These are phyloP conservation scores for Castanopsis chinensis DNA, from an alignment of 306 rosid species.

Conservation along the genomic window DNA sequence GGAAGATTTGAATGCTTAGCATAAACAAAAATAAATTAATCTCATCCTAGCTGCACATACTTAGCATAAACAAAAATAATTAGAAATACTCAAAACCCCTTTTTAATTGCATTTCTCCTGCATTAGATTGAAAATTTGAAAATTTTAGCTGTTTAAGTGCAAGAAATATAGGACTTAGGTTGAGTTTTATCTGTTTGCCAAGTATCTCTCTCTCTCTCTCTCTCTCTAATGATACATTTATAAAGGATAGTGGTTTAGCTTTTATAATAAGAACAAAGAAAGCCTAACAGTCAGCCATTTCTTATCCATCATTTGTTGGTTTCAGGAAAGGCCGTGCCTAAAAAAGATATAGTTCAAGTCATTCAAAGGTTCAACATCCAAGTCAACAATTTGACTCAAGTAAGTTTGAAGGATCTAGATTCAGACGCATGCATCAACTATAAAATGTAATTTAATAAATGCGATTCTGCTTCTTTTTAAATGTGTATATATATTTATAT, in stretches of 20 bases:
- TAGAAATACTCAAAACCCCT: not conserved
- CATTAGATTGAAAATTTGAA: too few species aligned
- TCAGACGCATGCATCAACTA: too few species aligned
- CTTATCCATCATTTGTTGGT: conserved; percentile 27
- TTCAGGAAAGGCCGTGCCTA: conserved; percentile 77
- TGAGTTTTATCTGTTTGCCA: not conserved
- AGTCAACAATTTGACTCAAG: conserved; percentile 96
- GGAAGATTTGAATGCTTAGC: too few species aligned
- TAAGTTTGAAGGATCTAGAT: conserved; percentile 26
- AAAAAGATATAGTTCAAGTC: conserved; percentile 64
- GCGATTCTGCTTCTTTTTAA: too few species aligned
- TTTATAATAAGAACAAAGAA: not conserved
- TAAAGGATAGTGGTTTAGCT: not conserved
- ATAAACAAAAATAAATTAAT: not conserved
- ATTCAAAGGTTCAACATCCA: conserved; percentile 84
- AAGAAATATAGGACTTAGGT: not conserved
- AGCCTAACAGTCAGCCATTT: conserved; percentile 1
- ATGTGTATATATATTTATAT: too few species aligned
- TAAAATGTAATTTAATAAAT: too few species aligned
- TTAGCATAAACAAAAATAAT: not conserved
- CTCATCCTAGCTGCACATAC: not conserved
- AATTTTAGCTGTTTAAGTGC: too few species aligned
- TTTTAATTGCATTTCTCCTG: not conserved
- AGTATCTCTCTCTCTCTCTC: not conserved
- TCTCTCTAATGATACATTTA: not conserved